These are phyloP conservation scores for Neocucurbitaria cava DNA, from an alignment of 2,329 filamentous ascomycete genomes.

Conservation along the genomic window DNA sequence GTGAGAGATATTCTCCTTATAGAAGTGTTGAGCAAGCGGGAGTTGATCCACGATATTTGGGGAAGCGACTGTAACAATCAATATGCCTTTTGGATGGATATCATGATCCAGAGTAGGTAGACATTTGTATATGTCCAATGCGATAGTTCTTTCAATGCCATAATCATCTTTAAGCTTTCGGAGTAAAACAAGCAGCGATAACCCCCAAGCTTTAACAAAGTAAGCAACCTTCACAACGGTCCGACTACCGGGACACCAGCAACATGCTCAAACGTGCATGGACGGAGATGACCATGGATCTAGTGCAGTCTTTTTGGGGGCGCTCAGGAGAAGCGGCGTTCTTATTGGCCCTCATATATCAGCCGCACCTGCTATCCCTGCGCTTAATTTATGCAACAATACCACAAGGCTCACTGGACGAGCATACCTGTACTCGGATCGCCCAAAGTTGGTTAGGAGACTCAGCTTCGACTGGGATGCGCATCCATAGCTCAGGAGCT, in stretches of 20 bases:
- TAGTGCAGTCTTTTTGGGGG: neutral
- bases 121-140: too few relatives aligned
- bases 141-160: too few relatives aligned
- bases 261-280: neutral
- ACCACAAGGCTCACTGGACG: constrained; percentile 7
- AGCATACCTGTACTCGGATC: neutral
- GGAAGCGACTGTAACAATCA: too few relatives aligned
- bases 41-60: too few relatives aligned
- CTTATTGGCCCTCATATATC: neutral
- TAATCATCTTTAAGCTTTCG: too few relatives aligned
- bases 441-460: neutral
- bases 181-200: too few relatives aligned
- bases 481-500: constrained; percentile 1
- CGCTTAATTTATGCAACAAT: constrained; percentile 6
- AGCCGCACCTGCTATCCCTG: neutral
- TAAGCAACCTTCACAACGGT: too few relatives aligned
- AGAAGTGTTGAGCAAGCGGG: too few relatives aligned
- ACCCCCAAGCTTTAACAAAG: too few relatives aligned
- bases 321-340: neutral
- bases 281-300: neutral
- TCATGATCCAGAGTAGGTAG: too few relatives aligned
- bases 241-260: neutral
- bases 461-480: neutral
- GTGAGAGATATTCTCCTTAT: too few relatives aligned
- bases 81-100: too few relatives aligned